A percentile compares a stretch with the other conserved stretches of the same genome.
phyloP scores from a whole-genome alignment of 129 eudicot genomes.

The Lactuca sativa region DNA sequence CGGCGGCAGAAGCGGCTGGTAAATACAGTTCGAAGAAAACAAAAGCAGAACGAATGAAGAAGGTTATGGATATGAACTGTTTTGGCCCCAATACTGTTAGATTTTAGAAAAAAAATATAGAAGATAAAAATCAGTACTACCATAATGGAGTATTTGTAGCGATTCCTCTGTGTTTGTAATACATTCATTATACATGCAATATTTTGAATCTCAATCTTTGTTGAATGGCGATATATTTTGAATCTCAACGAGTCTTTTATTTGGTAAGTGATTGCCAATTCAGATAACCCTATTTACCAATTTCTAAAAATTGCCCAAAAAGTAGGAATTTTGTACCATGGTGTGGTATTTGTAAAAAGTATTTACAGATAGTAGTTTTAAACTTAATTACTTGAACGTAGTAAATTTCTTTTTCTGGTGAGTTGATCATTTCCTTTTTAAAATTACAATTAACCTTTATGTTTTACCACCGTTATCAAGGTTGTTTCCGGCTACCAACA shows the following conservation, averaged over 20 bases:
- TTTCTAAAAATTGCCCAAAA: background rate
- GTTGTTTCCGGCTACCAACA: too few species aligned
- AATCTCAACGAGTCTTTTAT: too few species aligned
- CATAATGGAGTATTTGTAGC: background rate
- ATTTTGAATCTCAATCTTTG: slow-evolving; percentile 4
- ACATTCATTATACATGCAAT: slow-evolving; percentile 11
- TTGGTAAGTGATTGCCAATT: too few species aligned
- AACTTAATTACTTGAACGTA: too few species aligned
- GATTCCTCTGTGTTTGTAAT: slow-evolving; percentile 17
- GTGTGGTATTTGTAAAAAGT: too few species aligned
- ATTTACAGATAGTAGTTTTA: too few species aligned
- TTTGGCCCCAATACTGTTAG: slow-evolving; percentile 65
- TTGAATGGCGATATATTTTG: background rate
- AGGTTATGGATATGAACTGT: slow-evolving; percentile 56
- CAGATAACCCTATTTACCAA: background rate
- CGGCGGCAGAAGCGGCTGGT: background rate
- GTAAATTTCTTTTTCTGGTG: too few species aligned
- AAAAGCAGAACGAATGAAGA: slow-evolving; percentile 43
- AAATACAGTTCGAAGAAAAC: slow-evolving; percentile 23
- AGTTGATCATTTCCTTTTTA: too few species aligned
- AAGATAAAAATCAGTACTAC: background rate
- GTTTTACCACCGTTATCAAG: too few species aligned
- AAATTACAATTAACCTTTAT: too few species aligned
- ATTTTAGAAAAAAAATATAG: slow-evolving; percentile 24
- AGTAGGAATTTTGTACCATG: background rate